Percentiles rank a stretch among this genome's conserved stretches.
Conservation (phyloP, 495 filamentous ascomycete genomes). For the Echria macrotheca region DNA sequence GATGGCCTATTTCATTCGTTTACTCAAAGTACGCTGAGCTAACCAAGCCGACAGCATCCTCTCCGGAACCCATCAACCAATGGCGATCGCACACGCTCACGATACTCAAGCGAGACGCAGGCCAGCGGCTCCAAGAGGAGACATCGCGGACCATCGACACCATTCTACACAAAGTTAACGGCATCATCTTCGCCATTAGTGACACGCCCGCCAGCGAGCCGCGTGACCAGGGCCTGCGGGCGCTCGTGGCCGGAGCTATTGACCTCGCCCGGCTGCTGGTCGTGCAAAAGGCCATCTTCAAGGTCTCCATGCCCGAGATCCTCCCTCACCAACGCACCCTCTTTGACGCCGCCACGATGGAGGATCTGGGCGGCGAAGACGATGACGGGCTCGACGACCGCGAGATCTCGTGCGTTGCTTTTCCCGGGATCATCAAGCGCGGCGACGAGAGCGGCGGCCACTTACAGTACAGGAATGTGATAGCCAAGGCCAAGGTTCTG, state of each 20-base stretch:
- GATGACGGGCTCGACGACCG: constrained; percentile 39
- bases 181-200: constrained; percentile 38
- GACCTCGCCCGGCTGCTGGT: constrained; percentile 46
- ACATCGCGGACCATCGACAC: constrained; percentile 31
- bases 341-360: constrained; percentile 49
- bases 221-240: constrained; percentile 41
- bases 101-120: constrained; percentile 43
- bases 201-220: constrained; percentile 34
- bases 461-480: constrained; percentile 49
- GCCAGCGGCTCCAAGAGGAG: constrained; percentile 36
- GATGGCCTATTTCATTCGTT: constrained; percentile 7
- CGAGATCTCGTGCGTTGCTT: constrained; percentile 46
- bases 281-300: constrained; percentile 50
- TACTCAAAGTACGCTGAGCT: too few species aligned
- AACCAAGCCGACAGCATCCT: constrained; percentile 23
- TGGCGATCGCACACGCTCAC: constrained; percentile 51
- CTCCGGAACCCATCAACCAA: constrained; percentile 46
- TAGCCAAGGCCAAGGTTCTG: constrained; percentile 49
- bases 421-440: constrained; percentile 49
- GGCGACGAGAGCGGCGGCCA: constrained; percentile 52
- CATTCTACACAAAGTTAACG: constrained; percentile 34
- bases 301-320: constrained; percentile 45
- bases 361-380: constrained; percentile 53
- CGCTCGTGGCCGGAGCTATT: constrained; percentile 41
- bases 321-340: constrained; percentile 41